These are phyloP conservation scores for Vitis labrusca DNA, from an alignment of 164 flowering plant genomes.

Conservation along the genomic window DNA sequence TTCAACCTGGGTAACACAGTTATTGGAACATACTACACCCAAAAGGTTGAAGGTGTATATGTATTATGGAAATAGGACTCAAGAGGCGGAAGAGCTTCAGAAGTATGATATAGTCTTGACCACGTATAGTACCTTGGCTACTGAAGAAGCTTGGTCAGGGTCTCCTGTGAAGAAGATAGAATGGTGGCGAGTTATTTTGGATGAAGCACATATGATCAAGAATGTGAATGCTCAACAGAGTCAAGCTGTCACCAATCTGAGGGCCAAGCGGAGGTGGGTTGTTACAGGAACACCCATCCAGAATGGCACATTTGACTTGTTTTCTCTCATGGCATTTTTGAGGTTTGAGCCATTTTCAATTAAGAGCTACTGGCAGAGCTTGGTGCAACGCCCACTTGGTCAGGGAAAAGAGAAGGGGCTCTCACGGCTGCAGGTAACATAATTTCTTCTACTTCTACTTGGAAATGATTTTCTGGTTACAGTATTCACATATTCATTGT, in stretches of 20 bases:
- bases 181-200: constrained; percentile 88
- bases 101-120: constrained; percentile 82
- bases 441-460: background rate
- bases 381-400: constrained; percentile 70
- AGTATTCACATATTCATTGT: no score
- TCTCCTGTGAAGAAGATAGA: constrained; percentile 68
- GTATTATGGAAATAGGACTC: constrained; percentile 78
- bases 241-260: constrained; percentile 62
- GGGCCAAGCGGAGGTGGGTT: constrained; percentile 77
- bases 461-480: no score
- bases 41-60: constrained; percentile 68
- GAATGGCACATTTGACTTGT: constrained; percentile 79
- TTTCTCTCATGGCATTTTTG: constrained; percentile 82
- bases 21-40: constrained; percentile 64
- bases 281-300: constrained; percentile 95
- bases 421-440: constrained; percentile 72
- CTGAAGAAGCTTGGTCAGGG: constrained; percentile 29
- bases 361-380: constrained; percentile 70
- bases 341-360: constrained; percentile 86
- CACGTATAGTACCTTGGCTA: constrained; percentile 67
- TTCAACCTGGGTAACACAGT: constrained; percentile 74
- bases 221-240: constrained; percentile 64
- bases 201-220: constrained; percentile 90
- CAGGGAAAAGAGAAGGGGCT: constrained; percentile 64
- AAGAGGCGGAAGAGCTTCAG: constrained; percentile 52